Conservation (phyloP, 1,284 basidiomycete species). For the Erythrobasidium hasegawianum region DNA sequence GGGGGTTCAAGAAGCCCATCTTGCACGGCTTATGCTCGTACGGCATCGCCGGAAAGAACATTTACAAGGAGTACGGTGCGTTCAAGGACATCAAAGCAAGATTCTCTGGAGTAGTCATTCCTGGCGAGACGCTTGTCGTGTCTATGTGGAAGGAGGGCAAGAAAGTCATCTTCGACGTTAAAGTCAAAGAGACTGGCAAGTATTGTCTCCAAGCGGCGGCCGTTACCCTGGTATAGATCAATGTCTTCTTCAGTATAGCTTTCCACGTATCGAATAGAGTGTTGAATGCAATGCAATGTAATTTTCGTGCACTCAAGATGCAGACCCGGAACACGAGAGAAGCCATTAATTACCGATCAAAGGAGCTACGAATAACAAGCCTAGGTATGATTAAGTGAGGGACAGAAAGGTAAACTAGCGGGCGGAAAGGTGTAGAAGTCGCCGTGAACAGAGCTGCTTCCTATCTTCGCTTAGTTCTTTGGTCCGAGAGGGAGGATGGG, state of each 20-base stretch:
- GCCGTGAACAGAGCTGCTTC: no score
- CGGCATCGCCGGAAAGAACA: constrained; percentile 92
- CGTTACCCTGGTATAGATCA: constrained; percentile 58
- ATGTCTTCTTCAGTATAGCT: no score
- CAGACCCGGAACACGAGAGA: no score
- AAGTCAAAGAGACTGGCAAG: constrained; percentile 69
- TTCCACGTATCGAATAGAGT: no score
- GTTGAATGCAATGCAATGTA: no score
- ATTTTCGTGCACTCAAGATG: no score
- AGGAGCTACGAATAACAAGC: no score
- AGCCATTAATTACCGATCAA: no score
- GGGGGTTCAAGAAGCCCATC: constrained; percentile 83
- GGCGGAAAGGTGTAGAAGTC: no score
- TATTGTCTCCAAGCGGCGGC: constrained; percentile 69
- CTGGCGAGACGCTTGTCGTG: constrained; percentile 89
- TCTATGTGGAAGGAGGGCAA: constrained; percentile 96
- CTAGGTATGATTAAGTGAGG: no score
- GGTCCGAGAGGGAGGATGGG: constrained; percentile 29
- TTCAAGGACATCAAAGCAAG: constrained; percentile 95
- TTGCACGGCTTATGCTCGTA: constrained; percentile 69
- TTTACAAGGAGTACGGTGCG: constrained; percentile 77
- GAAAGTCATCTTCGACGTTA: constrained; percentile 86
- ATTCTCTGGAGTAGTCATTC: constrained; percentile 85
- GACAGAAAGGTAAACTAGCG: no score
- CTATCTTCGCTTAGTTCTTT: constrained; percentile 11